Percentiles rank a stretch among this genome's conserved stretches.
Conservation (phyloP, 2,329 filamentous ascomycete species). For the Neocucurbitaria cava region DNA sequence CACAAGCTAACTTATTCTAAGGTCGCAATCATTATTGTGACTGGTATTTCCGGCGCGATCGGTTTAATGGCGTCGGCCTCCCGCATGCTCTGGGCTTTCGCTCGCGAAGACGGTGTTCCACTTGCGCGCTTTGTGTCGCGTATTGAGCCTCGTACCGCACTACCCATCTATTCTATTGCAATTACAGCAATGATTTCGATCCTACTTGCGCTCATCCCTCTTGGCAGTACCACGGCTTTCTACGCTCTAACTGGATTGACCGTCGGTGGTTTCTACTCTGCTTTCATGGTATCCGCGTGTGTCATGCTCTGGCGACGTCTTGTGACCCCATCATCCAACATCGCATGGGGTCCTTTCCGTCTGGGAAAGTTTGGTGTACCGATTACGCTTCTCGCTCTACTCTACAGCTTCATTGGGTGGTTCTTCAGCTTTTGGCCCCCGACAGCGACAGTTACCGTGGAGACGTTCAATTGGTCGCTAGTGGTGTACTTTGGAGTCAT, state of each 20-base stretch:
- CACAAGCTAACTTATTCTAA: neutral
- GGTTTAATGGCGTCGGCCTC: conserved; percentile 19
- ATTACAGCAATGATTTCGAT: conserved; percentile 7
- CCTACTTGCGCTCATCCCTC: conserved; percentile 16
- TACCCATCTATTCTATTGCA: conserved; percentile 53
- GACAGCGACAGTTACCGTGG: neutral
- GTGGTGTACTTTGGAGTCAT: conserved; percentile 22
- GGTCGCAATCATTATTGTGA: conserved; percentile 11
- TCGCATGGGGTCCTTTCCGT: conserved; percentile 15
- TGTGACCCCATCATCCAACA: neutral
- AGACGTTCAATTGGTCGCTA: conserved; percentile 25
- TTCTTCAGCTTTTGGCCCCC: conserved; percentile 27
- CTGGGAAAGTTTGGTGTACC: conserved; percentile 9
- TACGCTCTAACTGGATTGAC: conserved; percentile 13
- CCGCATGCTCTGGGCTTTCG: conserved; percentile 25
- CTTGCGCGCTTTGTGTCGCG: conserved; percentile 23
- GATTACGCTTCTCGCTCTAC: conserved; percentile 12
- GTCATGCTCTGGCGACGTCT: conserved; percentile 14
- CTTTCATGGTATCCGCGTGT: conserved; percentile 14
- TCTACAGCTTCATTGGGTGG: conserved; percentile 15
- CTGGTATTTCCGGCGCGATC: conserved; percentile 12
- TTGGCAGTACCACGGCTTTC: conserved; percentile 19
- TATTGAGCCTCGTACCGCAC: conserved; percentile 2
- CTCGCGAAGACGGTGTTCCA: conserved; percentile 26
- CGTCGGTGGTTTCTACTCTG: conserved; percentile 16